Evolutionary conservation across 2,329 filamentous ascomycete species (phyloP).

Genomic region (Lojkania enalia): DNA sequence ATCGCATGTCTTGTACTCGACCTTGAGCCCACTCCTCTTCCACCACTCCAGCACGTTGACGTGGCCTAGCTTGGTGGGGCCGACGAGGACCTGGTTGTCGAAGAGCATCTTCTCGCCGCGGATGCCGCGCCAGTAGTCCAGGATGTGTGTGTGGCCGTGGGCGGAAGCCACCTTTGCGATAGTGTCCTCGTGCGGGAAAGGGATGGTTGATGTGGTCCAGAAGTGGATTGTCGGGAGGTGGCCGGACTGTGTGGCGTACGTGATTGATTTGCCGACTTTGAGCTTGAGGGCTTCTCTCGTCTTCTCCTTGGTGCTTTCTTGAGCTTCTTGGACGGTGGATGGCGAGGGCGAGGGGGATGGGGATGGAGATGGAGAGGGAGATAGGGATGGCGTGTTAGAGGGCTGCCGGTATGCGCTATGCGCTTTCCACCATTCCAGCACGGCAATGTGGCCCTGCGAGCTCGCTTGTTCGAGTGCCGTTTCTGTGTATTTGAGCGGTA

Average conservation of each 20-base stretch:
- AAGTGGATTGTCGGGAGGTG: constrained; percentile 77
- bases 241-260: constrained; percentile 82
- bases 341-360: background rate
- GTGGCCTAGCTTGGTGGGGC: constrained; percentile 85
- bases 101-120: constrained; percentile 79
- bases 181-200: constrained; percentile 76
- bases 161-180: constrained; percentile 83
- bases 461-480: constrained; percentile 85
- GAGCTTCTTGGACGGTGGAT: background rate
- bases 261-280: constrained; percentile 81
- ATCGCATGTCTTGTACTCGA: constrained; percentile 93
- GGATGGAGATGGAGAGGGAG: no score
- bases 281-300: constrained; percentile 53
- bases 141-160: constrained; percentile 79
- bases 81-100: constrained; percentile 80
- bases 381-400: constrained; percentile 17
- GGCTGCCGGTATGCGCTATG: constrained; percentile 55
- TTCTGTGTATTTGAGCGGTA: constrained; percentile 84
- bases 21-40: constrained; percentile 71
- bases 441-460: constrained; percentile 78
- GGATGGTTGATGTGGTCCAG: constrained; percentile 84
- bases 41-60: constrained; percentile 90
- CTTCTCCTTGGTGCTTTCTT: constrained; percentile 20
- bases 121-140: constrained; percentile 79
- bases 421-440: constrained; percentile 92